Percentiles rank a stretch among this genome's conserved stretches.
Evolutionary conservation across 108 stramenopile genomes (phyloP).

Genomic region (Nannochloropsis gaditana): DNA sequence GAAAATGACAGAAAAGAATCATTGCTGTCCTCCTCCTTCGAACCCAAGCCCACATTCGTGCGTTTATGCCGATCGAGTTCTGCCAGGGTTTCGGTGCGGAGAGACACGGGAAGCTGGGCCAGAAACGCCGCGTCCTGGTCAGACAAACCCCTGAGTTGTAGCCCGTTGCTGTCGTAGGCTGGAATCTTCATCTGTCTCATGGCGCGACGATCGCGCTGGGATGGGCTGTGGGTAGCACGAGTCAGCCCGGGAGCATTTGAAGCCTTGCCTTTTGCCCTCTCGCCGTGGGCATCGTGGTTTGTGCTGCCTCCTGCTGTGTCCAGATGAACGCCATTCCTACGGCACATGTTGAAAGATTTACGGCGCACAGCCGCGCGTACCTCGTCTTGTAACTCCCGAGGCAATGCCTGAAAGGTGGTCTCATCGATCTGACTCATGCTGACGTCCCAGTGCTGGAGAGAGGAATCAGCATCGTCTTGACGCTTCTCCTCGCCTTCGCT

Average conservation of each 20-base stretch:
- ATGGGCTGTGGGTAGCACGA: too few species aligned
- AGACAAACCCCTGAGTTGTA: neutral
- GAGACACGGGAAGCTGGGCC: neutral
- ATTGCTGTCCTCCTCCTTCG: neutral
- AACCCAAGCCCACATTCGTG: neutral
- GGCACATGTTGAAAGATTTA: neutral
- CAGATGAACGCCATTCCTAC: too few species aligned
- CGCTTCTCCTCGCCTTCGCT: neutral
- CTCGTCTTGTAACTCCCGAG: neutral
- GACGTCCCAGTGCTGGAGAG: slow-evolving; percentile 9
- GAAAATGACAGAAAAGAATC: neutral
- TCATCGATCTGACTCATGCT: neutral
- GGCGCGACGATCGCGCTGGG: neutral
- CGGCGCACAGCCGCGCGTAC: slow-evolving; percentile 15
- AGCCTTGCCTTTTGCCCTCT: too few species aligned
- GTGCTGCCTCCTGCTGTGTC: too few species aligned
- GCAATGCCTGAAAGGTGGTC: neutral
- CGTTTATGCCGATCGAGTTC: slow-evolving; percentile 2
- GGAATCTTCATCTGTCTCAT: neutral
- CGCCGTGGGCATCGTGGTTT: too few species aligned
- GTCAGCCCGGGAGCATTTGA: too few species aligned
- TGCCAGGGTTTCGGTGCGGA: slow-evolving; percentile 4
- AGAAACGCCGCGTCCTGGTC: neutral
- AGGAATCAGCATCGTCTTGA: neutral
- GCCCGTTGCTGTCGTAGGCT: neutral